Evolutionary conservation across 2,329 filamentous ascomycete genomes (phyloP).

Genomic region (Fusarium sterilihyphosum): DNA sequence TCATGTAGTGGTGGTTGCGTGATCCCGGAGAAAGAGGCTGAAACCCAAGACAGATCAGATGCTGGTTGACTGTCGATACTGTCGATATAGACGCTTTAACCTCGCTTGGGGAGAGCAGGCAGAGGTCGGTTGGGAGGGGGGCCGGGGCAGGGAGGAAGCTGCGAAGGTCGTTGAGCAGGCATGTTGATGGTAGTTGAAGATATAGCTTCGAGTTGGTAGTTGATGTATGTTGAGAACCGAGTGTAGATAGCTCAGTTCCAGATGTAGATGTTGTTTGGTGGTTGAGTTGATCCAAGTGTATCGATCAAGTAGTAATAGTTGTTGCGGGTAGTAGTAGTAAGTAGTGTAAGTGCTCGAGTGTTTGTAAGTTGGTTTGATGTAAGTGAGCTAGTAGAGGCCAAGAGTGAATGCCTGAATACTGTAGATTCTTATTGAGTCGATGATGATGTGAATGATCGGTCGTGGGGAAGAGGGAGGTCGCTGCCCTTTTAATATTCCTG

Average conservation of each 20-base stretch:
- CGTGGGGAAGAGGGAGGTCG: conserved; percentile 43
- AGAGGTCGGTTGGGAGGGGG: conserved; percentile 72
- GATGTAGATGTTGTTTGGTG: conserved; percentile 14
- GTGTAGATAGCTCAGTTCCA: conserved; percentile 35
- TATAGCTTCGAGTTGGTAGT: conserved; percentile 22
- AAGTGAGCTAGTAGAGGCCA: conserved; percentile 20
- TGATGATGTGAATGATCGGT: conserved; percentile 39
- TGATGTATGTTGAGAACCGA: conserved; percentile 30
- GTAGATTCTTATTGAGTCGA: conserved; percentile 36
- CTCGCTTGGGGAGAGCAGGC: conserved; percentile 71
- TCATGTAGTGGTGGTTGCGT: not conserved
- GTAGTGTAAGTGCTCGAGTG: conserved; percentile 21
- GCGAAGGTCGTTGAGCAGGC: conserved; percentile 70
- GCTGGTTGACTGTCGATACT: conserved; percentile 8
- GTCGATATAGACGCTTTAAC: conserved; percentile 49
- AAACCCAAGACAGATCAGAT: conserved; percentile 8
- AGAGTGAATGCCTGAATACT: conserved; percentile 24
- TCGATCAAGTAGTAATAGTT: conserved; percentile 12
- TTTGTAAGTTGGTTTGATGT: conserved; percentile 9
- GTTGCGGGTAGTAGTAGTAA: not conserved
- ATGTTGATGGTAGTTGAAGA: conserved; percentile 49
- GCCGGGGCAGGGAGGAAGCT: conserved; percentile 74
- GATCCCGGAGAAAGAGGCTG: conserved; percentile 15
- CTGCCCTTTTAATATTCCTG: conserved; percentile 46
- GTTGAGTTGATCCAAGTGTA: conserved; percentile 17